Base-by-base conservation (phyloP, 805 yeast genomes). In the Torulaspora franciscae region DNA sequence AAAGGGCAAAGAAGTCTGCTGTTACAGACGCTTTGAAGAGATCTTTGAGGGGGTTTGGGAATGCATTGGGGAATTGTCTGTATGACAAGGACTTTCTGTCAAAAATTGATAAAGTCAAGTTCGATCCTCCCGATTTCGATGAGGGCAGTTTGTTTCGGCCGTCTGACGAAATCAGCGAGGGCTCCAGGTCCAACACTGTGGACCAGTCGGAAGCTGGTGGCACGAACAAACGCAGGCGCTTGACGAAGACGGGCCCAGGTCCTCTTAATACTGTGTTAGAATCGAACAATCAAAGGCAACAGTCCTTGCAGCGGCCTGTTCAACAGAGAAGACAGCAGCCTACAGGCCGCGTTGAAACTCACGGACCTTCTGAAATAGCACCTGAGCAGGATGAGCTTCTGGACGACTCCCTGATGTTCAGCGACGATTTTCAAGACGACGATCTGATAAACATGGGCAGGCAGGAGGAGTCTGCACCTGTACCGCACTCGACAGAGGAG, bases 1-100 rank as follows among this genome's bases (percentile, higher is more conserved):
- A 85, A 56, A 84, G 85, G 55, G 84, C 90, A 45, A 84, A 82
- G 63, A 85, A 85, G 55, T 90, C 86, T 51, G 93, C 93, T 0
- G 78, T 82, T 37, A 85, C 95, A 0, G 95, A 85, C 66, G 95
- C 86, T 0, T 64, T 85, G 57, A 85, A 85, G 59, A 69, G 95
- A 51, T 84, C 90, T 17, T 69, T 85, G 47, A 73, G 95, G 58
- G 82, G 85, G 46, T 85, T 83, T 61, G 95, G 95, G 37, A 85
- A 84, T 59, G 87, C 86, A 0, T 65, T 85, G 58, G 95, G 95
- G 1, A 85, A 85, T 56, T 85, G 95, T 64, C 73, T 85, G n/a
- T 85, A 85, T 56, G 95, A 85, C 59, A 81, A 81, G 55, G 79
- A 77, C 40, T 82, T 80, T 47, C 61, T 83, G 33, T 71, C 65